phyloP scores from a whole-genome alignment of 108 stramenopile genomes.

The Hondaea fermentalgiana region DNA sequence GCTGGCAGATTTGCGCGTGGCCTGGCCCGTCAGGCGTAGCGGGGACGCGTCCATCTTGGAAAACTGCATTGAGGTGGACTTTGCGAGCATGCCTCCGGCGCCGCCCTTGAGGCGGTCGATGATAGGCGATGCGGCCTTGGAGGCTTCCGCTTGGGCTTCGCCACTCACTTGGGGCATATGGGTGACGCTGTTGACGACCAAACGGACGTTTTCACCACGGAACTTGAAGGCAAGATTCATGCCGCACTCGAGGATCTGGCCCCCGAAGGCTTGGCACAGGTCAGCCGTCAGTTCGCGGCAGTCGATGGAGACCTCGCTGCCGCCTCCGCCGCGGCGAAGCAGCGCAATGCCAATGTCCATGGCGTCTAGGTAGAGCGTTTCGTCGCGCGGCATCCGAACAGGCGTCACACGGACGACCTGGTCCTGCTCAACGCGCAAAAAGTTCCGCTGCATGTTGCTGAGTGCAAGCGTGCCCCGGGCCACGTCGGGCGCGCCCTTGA shows the following conservation, averaged over 20 bases:
- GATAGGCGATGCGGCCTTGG: neutral
- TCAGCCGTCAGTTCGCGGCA: neutral
- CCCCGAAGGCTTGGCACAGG: neutral
- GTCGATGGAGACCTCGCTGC: neutral
- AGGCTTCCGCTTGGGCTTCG: neutral
- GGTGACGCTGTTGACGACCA: neutral
- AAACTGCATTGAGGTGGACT: neutral
- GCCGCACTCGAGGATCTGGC: neutral
- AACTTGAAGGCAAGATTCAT: neutral
- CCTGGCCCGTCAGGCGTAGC: neutral
- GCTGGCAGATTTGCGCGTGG: neutral
- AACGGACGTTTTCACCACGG: neutral
- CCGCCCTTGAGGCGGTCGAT: neutral
- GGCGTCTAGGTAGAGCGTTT: neutral
- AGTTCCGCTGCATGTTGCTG: neutral
- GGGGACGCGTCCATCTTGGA: neutral
- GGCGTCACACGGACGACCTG: neutral
- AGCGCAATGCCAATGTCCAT: neutral
- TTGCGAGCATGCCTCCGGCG: neutral
- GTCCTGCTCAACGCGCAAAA: neutral
- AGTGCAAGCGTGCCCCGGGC: neutral
- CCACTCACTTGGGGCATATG: neutral
- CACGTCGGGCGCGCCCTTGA: neutral
- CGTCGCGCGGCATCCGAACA: neutral
- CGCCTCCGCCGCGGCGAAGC: neutral